Evolutionary conservation across 148 eudicot species (phyloP).

Genomic region (Agrostemma githago): DNA sequence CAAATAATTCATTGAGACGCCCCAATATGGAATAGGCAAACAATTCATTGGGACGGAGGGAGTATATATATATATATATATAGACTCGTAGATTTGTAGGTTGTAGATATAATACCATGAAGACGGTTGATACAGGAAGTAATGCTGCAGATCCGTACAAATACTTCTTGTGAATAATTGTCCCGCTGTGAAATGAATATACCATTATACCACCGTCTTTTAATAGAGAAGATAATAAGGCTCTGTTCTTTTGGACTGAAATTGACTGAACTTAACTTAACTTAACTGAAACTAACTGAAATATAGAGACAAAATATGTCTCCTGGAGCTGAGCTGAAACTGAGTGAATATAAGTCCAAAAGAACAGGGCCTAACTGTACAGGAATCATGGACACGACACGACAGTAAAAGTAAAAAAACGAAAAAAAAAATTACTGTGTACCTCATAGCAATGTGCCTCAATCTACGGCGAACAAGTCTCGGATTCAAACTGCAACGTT

Average conservation of each 20-base stretch:
- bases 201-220: neutral
- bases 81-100: slow-evolving; percentile 22
- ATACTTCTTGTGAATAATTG: slow-evolving; percentile 75
- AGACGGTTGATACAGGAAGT: slow-evolving; percentile 70
- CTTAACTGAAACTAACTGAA: no score
- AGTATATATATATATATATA: no score
- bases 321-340: no score
- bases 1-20: no score
- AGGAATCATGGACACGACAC: neutral
- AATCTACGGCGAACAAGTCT: slow-evolving; percentile 84
- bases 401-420: slow-evolving; percentile 4
- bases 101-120: slow-evolving; percentile 45
- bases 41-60: no score
- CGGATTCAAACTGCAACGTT: slow-evolving; percentile 66
- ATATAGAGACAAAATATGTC: no score
- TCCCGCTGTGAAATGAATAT: slow-evolving; percentile 47
- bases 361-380: no score
- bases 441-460: slow-evolving; percentile 90
- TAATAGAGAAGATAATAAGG: neutral
- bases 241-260: no score
- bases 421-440: neutral
- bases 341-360: no score
- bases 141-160: slow-evolving; percentile 77
- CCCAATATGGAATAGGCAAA: no score
- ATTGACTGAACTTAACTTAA: no score